Base-by-base conservation (phyloP, 768 basidiomycete genomes). In the Boletus coccyginus region DNA sequence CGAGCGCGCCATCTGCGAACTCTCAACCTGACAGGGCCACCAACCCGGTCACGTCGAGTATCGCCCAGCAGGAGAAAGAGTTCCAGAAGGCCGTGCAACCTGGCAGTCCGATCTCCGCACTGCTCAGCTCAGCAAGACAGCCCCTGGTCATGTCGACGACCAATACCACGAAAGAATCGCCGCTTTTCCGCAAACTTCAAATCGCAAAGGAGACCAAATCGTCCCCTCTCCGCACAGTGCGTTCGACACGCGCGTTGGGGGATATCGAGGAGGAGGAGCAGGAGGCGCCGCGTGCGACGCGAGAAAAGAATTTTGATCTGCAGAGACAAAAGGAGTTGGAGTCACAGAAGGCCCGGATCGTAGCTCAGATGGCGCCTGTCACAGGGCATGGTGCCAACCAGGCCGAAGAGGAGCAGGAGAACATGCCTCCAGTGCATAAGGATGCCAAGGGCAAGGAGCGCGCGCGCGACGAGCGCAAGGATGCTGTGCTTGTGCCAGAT, bases 11-110 rank as follows among this genome's bases (percentile, higher is more conserved):
- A 19, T 58, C 50, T n/a, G 41, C 61, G 17, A 50, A 56, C 9
- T 27, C 58, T 14, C 54, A 65, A 5, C 42, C 66, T 1, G 63
- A 67, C 21, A 62, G 58, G 50, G 55, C 59, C 16, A 56, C 55
- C 42, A 79, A 77, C 66, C 80, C 75, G 46, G 76, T 79, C 52
- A 81, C 81, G 16, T 82, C 81, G 13, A 88, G 79, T 43, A 85
- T 89, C 55, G 86, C 87, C 4, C 82, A 92, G 64, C 91, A 93
- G 67, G 97, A 99, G 81, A 88, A 88, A 69, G 97, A 98, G 71
- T 98, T 98, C 86, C 88, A 91, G 76, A 87, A 89, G 65, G 97
- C 94, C 2, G 91, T 98, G 1, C 92, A 94, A 67, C 96, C 96
- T 7, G 94, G 92, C 41, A 92, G 89, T 58, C 96, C 97, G 1